Conservation (phyloP, 2,329 filamentous ascomycete genomes). For the Penicillium sp. region DNA sequence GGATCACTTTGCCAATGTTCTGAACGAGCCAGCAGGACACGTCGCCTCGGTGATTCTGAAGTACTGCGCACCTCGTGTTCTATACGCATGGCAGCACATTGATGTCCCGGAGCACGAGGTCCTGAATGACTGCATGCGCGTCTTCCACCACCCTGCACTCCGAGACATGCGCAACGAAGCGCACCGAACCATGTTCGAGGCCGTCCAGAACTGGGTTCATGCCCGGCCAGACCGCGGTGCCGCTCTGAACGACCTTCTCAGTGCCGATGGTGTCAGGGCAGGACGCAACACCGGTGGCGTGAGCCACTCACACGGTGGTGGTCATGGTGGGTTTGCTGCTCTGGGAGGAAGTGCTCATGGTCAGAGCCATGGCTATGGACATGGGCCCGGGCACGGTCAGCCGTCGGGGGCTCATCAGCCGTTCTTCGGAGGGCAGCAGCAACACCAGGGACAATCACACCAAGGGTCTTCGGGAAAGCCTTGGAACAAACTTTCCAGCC, state of each 20-base stretch:
- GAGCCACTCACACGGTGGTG: constrained; percentile 32
- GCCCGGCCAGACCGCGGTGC: constrained; percentile 60
- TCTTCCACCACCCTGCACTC: constrained; percentile 86
- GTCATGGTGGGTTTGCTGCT: constrained; percentile 20
- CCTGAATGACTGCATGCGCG: constrained; percentile 68
- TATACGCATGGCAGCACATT: constrained; percentile 90
- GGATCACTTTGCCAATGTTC: constrained; percentile 73
- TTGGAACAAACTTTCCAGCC: constrained; percentile 22
- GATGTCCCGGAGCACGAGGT: constrained; percentile 78
- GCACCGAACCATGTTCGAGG: constrained; percentile 82
- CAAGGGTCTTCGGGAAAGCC: constrained; percentile 18
- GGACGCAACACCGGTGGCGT: constrained; percentile 60
- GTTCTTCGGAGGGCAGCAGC: constrained; percentile 10
- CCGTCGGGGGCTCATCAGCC: constrained; percentile 19
- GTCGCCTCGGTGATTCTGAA: constrained; percentile 71
- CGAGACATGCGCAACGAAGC: constrained; percentile 71
- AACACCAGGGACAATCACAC: constrained; percentile 15
- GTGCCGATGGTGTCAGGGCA: constrained; percentile 72
- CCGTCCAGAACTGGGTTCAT: constrained; percentile 74
- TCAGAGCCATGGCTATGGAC: constrained; percentile 17
- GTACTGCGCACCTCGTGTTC: constrained; percentile 77
- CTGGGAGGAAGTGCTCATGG: constrained; percentile 20
- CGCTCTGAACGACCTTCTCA: constrained; percentile 67
- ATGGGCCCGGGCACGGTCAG: constrained; percentile 16
- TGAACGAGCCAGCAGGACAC: constrained; percentile 70